Conservation (phyloP, 768 basidiomycete genomes). For the Hypholoma fasciculare region DNA sequence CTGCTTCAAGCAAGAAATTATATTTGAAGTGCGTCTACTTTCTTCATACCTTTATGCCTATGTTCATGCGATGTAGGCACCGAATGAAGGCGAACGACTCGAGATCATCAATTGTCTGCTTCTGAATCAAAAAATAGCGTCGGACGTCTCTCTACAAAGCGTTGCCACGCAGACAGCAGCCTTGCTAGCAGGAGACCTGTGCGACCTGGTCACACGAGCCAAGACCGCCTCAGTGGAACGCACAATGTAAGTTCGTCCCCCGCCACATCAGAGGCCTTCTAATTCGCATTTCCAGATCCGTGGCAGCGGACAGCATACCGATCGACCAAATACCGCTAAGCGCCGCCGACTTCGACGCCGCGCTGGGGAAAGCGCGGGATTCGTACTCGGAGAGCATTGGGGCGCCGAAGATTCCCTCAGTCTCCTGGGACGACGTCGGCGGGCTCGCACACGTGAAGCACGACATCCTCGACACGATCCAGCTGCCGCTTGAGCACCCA, state of each 20-base stretch:
- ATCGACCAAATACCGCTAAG: constrained; percentile 40
- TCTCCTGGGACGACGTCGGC: constrained; percentile 97
- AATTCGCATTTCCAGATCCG: neutral
- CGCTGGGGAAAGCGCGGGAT: constrained; percentile 68
- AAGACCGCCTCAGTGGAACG: constrained; percentile 55
- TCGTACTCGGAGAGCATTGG: constrained; percentile 92
- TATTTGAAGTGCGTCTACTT: constrained; percentile 56
- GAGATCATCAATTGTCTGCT: constrained; percentile 56
- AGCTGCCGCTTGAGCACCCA: constrained; percentile 87
- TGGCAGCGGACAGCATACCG: neutral
- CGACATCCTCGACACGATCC: constrained; percentile 95
- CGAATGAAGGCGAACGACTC: constrained; percentile 72
- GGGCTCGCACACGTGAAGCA: constrained; percentile 84
- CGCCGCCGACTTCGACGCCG: constrained; percentile 68
- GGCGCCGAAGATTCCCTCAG: constrained; percentile 94
- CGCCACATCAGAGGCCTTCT: neutral
- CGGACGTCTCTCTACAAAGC: constrained; percentile 74
- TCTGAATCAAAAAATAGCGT: constrained; percentile 43
- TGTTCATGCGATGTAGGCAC: constrained; percentile 55
- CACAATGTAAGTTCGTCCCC: constrained; percentile 27
- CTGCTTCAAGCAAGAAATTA: constrained; percentile 85
- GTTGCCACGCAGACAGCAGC: constrained; percentile 91
- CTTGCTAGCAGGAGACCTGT: constrained; percentile 79
- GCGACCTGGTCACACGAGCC: constrained; percentile 64
- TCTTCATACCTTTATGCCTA: neutral